Evolutionary conservation across 768 basidiomycete species (phyloP).

Genomic region (Podaxis carcinomalis): DNA sequence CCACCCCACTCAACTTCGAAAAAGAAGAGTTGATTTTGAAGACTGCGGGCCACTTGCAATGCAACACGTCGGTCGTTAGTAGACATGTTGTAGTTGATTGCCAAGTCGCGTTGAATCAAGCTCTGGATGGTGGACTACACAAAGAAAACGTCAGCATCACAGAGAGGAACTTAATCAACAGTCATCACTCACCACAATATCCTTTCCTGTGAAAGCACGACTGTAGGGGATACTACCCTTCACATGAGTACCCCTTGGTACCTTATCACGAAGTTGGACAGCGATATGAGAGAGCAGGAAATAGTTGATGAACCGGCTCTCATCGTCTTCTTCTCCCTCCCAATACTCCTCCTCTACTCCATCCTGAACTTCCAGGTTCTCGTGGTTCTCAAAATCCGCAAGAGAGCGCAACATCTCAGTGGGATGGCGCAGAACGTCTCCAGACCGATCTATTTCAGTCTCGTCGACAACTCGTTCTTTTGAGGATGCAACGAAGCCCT

Average conservation of each 20-base stretch:
- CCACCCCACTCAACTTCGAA: conserved; percentile 96
- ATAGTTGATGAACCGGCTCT: conserved; percentile 81
- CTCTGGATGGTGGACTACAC: conserved; percentile 80
- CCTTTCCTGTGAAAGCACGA: conserved; percentile 89
- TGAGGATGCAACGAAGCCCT: background rate
- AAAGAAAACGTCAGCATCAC: background rate
- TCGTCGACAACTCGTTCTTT: background rate
- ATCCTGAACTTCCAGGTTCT: conserved; percentile 19
- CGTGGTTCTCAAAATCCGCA: conserved; percentile 24
- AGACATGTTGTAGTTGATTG: conserved; percentile 68
- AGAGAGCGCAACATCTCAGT: conserved; percentile 32
- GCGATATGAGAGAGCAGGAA: conserved; percentile 85
- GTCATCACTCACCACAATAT: conserved; percentile 70
- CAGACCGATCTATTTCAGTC: background rate
- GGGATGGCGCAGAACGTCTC: conserved; percentile 21
- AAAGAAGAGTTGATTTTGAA: conserved; percentile 92
- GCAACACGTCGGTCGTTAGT: conserved; percentile 80
- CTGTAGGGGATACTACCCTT: conserved; percentile 95
- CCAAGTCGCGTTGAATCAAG: conserved; percentile 80
- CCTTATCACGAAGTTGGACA: conserved; percentile 82
- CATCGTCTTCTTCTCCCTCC: conserved; percentile 55
- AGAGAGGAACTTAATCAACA: conserved; percentile 10
- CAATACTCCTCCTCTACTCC: conserved; percentile 43
- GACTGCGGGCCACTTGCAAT: conserved; percentile 80
- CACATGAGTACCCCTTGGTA: conserved; percentile 82